phyloP scores from a whole-genome alignment of 208 protist genomes.

The Leishmania aethiopica region DNA sequence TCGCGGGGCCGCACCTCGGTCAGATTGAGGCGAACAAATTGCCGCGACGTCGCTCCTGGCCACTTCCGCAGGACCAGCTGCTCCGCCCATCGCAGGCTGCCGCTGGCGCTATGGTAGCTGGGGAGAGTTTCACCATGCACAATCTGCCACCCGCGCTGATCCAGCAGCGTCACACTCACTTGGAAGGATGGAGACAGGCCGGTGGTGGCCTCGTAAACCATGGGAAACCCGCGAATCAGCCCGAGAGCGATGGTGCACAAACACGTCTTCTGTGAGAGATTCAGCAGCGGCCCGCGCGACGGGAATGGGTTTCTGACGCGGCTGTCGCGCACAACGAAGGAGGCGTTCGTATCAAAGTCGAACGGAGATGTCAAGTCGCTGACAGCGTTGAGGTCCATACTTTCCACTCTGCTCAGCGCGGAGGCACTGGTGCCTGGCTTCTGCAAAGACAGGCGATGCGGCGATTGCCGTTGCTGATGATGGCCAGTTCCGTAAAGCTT shows the following conservation, averaged over 20 bases:
- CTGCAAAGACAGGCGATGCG: background rate
- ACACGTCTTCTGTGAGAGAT: constrained; percentile 85
- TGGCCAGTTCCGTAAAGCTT: constrained; percentile 14
- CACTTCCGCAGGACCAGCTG: constrained; percentile 85
- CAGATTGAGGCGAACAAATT: constrained; percentile 90
- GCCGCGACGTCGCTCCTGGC: constrained; percentile 74
- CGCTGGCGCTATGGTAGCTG: constrained; percentile 87
- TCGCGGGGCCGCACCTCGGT: constrained; percentile 82
- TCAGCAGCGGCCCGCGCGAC: constrained; percentile 60
- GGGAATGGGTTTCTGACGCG: constrained; percentile 31
- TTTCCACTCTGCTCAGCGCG: constrained; percentile 15
- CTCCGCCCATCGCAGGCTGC: constrained; percentile 82
- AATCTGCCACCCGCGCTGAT: constrained; percentile 86
- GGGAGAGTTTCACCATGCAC: constrained; percentile 80
- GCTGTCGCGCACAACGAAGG: constrained; percentile 56
- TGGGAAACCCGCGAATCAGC: constrained; percentile 84
- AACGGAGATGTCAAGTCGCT: constrained; percentile 36
- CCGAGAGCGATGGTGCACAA: constrained; percentile 81
- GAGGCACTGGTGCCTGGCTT: background rate
- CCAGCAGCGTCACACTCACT: constrained; percentile 82
- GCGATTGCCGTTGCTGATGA: background rate
- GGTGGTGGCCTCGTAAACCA: constrained; percentile 78
- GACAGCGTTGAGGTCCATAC: constrained; percentile 15
- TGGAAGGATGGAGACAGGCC: constrained; percentile 85
- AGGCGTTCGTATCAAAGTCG: constrained; percentile 55